Evolutionary conservation across 306 rosid species (phyloP).

Genomic region (Potentilla sterilis): DNA sequence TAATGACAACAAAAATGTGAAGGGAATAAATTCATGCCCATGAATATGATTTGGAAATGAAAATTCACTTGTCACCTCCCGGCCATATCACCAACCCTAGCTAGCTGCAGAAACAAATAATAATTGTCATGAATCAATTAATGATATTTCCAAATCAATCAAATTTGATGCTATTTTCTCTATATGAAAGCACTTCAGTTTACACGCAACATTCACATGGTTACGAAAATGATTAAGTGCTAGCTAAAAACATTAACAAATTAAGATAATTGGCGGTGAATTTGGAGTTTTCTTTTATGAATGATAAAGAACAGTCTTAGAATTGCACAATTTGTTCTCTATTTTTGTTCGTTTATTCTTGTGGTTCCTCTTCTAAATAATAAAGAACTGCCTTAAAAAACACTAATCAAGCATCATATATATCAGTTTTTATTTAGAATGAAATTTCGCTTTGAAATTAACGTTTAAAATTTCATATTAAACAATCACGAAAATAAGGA

Average conservation of each 20-base stretch:
- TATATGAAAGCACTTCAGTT: neutral
- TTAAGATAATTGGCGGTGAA: neutral
- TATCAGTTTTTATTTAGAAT: too few relatives aligned
- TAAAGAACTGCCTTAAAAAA: neutral
- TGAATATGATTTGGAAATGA: neutral
- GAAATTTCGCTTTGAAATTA: too few relatives aligned
- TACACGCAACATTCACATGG: neutral
- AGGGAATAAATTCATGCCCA: conserved; percentile 11
- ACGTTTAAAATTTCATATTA: too few relatives aligned
- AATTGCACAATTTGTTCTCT: neutral
- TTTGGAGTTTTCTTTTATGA: neutral
- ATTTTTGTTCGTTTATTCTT: neutral
- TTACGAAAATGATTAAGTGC: neutral
- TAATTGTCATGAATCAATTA: neutral
- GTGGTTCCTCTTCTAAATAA: neutral
- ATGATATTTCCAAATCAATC: neutral
- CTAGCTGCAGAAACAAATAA: neutral
- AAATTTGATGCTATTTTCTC: neutral
- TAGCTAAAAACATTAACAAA: neutral
- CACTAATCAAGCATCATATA: neutral
- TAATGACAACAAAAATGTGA: conserved; percentile 1
- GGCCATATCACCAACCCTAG: too few relatives aligned
- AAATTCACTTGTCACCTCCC: conserved; percentile 6
- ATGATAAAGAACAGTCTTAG: too few relatives aligned
- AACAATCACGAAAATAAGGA: too few relatives aligned